Evolutionary conservation across 2,329 filamentous ascomycete species (phyloP).

Genomic region (Clonostachys chloroleuca): DNA sequence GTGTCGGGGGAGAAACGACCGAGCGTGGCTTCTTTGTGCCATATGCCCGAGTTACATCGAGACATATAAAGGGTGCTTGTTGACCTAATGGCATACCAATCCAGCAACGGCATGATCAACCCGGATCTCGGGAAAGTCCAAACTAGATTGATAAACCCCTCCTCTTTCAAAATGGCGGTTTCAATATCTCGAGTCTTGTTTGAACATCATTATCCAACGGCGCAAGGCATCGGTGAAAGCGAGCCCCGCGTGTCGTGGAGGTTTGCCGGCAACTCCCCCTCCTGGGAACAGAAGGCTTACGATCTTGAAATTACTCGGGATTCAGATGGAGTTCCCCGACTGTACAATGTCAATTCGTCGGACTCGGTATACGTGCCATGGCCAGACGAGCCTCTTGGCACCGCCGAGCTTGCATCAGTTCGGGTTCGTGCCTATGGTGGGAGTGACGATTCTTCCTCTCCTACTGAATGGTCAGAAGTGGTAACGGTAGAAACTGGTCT

Average conservation of each 20-base stretch:
- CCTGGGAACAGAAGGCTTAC: slow-evolving; percentile 39
- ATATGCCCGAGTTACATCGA: no score
- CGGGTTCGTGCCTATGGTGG: slow-evolving; percentile 24
- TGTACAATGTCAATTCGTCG: slow-evolving; percentile 21
- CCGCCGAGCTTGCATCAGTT: slow-evolving; percentile 22
- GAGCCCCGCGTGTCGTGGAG: slow-evolving; percentile 40
- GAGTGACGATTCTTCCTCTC: slow-evolving; percentile 8
- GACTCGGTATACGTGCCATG: slow-evolving; percentile 36
- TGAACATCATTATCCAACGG: slow-evolving; percentile 29
- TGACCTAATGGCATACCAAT: no score
- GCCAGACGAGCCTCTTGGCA: slow-evolving; percentile 26
- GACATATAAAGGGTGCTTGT: no score
- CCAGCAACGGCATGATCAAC: no score
- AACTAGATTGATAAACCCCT: no score
- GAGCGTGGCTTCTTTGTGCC: no score
- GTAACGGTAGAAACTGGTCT: slow-evolving; percentile 27
- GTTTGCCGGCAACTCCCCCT: slow-evolving; percentile 26
- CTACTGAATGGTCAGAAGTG: slow-evolving; percentile 14
- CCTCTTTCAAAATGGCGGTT: slow-evolving; percentile 6
- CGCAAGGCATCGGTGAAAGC: slow-evolving; percentile 36
- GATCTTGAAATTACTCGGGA: slow-evolving; percentile 31
- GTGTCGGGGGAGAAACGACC: no score
- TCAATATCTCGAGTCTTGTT: slow-evolving; percentile 31
- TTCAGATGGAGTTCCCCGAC: neutral
- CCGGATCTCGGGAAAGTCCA: no score